These are phyloP conservation scores for Alternaria conjuncta DNA, from an alignment of 2,329 filamentous ascomycete genomes.

Conservation along the genomic window DNA sequence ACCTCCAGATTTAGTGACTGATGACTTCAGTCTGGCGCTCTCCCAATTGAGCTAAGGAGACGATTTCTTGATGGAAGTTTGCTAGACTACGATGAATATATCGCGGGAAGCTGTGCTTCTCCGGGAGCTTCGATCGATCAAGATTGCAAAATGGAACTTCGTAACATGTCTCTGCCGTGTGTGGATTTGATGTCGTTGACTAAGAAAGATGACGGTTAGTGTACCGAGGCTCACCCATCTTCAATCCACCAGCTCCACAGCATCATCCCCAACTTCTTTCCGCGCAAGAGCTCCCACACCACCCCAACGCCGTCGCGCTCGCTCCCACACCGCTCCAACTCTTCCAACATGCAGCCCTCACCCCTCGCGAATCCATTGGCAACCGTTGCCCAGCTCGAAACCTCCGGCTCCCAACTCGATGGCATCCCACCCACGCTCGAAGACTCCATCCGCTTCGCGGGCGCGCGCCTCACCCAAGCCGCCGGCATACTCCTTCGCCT, in stretches of 20 bases:
- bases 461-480: conserved; percentile 76
- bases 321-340: background rate
- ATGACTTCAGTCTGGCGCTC: conserved; percentile 41
- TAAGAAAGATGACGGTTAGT: conserved; percentile 9
- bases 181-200: background rate
- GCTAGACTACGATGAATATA: fast-evolving
- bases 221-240: background rate
- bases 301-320: background rate
- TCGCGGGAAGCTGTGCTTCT: fast-evolving
- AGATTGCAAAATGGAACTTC: background rate
- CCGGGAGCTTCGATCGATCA: background rate
- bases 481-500: conserved; percentile 82
- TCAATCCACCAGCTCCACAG: conserved; percentile 4
- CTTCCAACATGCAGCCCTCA: conserved; percentile 35
- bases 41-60: conserved; percentile 43
- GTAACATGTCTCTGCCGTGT: background rate
- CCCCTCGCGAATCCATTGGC: conserved; percentile 72
- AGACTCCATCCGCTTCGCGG: conserved; percentile 73
- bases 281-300: background rate
- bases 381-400: conserved; percentile 72
- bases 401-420: conserved; percentile 61
- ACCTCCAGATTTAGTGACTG: conserved; percentile 41
- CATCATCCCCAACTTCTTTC: conserved; percentile 10
- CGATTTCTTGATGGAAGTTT: conserved; percentile 21
- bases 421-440: conserved; percentile 72